Evolutionary conservation across 306 rosid genomes (phyloP).

Genomic region (Sicyos baderoa): DNA sequence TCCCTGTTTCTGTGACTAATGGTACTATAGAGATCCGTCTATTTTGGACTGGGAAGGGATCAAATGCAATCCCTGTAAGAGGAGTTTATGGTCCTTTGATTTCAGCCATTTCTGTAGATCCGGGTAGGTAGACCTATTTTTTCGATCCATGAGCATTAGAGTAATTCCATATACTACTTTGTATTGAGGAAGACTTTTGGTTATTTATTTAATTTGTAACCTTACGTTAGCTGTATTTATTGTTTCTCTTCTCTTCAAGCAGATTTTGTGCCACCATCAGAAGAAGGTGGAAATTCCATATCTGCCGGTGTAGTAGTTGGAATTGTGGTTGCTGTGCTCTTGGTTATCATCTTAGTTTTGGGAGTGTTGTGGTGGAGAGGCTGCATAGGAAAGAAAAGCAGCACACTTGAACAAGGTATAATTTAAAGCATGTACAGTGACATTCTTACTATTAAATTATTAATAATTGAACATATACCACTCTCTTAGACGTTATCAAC

Average conservation of each 20-base stretch:
- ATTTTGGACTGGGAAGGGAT: constrained; percentile 43
- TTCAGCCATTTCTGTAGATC: constrained; percentile 32
- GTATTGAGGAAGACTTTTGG: background rate
- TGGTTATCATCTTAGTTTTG: constrained; percentile 20
- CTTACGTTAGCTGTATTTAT: constrained; percentile 6
- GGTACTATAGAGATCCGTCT: constrained; percentile 33
- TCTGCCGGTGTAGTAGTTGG: constrained; percentile 23
- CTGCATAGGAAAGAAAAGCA: constrained; percentile 17
- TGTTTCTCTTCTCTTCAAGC: constrained; percentile 8
- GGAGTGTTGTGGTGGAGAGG: constrained; percentile 31
- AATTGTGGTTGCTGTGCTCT: constrained; percentile 25
- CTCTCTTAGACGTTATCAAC: background rate
- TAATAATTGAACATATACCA: background rate
- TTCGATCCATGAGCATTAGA: background rate
- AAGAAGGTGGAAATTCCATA: constrained; percentile 14
- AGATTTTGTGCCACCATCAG: constrained; percentile 25
- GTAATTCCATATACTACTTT: background rate
- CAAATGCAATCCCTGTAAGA: constrained; percentile 24
- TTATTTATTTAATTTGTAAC: background rate
- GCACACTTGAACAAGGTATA: constrained; percentile 31
- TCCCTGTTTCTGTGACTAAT: constrained; percentile 5
- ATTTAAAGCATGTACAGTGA: background rate
- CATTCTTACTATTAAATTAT: background rate
- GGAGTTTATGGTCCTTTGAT: constrained; percentile 42
- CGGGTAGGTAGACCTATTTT: constrained; percentile 21